Evolutionary conservation across 2,329 filamentous ascomycete species (phyloP).

Genomic region (Colletotrichum sp.): DNA sequence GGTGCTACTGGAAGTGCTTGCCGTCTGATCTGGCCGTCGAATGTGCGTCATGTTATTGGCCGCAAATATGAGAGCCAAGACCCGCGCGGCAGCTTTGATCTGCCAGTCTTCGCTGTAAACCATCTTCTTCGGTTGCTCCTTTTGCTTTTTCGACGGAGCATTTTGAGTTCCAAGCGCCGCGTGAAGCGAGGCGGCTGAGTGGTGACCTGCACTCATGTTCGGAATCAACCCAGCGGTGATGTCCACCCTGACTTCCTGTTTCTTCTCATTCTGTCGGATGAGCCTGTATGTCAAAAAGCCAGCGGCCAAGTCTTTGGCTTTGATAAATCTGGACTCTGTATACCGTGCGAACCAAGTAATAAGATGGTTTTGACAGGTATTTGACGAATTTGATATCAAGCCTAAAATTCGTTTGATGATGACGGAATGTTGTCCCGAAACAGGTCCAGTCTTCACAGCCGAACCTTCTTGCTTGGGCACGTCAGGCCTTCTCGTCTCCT

Average conservation of each 20-base stretch:
- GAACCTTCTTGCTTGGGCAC: background rate
- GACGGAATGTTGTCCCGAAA: constrained; percentile 75
- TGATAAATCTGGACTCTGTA: constrained; percentile 70
- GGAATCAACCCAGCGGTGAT: constrained; percentile 74
- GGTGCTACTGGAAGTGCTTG: constrained; percentile 10
- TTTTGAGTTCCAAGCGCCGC: constrained; percentile 70
- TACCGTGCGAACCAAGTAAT: constrained; percentile 80
- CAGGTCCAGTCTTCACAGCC: constrained; percentile 42
- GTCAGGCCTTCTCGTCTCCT: background rate
- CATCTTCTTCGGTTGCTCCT: constrained; percentile 60
- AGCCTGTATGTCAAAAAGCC: constrained; percentile 85
- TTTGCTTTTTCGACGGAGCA: constrained; percentile 56
- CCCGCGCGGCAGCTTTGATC: constrained; percentile 77
- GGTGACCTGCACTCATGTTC: constrained; percentile 66
- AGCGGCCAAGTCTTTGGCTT: constrained; percentile 76
- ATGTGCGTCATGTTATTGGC: constrained; percentile 69
- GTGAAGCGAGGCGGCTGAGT: constrained; percentile 74
- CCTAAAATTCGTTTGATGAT: constrained; percentile 87
- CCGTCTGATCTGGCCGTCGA: constrained; percentile 35
- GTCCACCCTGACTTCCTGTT: constrained; percentile 63
- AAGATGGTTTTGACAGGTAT: constrained; percentile 77
- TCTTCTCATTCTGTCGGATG: constrained; percentile 72
- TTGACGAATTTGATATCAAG: constrained; percentile 76
- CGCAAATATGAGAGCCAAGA: constrained; percentile 81
- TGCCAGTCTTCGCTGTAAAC: constrained; percentile 89